Percentiles rank a stretch among this genome's conserved stretches.
These are phyloP conservation scores for Peronospora farinosa DNA, from an alignment of 352 stramenopile species.

Conservation along the genomic window DNA sequence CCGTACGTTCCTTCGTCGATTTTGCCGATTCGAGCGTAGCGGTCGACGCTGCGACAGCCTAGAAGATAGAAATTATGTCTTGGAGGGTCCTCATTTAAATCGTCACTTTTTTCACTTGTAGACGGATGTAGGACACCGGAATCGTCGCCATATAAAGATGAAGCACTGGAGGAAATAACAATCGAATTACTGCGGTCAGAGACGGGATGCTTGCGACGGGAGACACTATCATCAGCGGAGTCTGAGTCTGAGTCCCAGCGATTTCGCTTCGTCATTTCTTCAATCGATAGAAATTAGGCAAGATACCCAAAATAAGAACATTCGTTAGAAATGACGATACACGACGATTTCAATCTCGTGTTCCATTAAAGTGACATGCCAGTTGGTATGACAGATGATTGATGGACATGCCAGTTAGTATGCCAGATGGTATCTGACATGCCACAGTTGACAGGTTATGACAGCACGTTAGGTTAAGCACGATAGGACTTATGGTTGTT, in stretches of 20 bases:
- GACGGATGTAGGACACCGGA: background rate
- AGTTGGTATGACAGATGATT: too few species aligned
- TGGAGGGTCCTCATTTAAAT: constrained; percentile 2
- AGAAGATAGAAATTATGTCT: constrained; percentile 70
- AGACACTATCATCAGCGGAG: constrained; percentile 27
- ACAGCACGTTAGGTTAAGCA: too few species aligned
- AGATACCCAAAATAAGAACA: background rate
- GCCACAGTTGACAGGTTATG: too few species aligned
- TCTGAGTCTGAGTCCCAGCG: constrained; percentile 73
- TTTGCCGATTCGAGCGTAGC: constrained; percentile 90
- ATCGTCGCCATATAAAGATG: constrained; percentile 3
- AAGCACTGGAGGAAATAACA: background rate
- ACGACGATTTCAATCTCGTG: too few species aligned
- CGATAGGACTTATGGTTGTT: too few species aligned
- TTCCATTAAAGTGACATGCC: too few species aligned
- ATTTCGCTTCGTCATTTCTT: constrained; percentile 41
- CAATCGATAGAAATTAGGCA: constrained; percentile 3
- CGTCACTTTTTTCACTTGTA: constrained; percentile 7
- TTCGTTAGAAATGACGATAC: background rate
- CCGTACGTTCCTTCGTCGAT: constrained; percentile 97
- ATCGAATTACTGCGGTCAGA: background rate
- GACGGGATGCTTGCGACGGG: constrained; percentile 8
- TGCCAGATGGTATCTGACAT: too few species aligned
- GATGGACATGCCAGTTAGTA: too few species aligned
- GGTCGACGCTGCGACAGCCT: constrained; percentile 92